phyloP scores from a whole-genome alignment of 306 rosid species.

The Mimosa pudica region DNA sequence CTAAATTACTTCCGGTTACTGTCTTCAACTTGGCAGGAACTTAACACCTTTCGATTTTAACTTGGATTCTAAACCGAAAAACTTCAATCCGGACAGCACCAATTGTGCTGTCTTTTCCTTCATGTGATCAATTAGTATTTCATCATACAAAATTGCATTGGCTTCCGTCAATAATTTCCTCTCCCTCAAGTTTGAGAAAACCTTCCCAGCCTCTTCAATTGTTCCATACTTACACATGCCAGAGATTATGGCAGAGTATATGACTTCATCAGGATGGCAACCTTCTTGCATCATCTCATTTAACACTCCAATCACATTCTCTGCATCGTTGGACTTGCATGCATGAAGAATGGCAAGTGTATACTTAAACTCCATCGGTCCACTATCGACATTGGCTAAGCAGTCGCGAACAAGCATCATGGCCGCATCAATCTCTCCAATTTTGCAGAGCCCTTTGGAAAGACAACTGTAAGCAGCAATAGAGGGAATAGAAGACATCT shows the following conservation, averaged over 20 bases:
- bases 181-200: constrained; percentile 60
- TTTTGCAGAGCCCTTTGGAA: constrained; percentile 64
- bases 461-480: constrained; percentile 62
- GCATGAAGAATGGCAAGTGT: constrained; percentile 64
- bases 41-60: constrained; percentile 71
- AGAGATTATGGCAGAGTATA: constrained; percentile 63
- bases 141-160: constrained; percentile 64
- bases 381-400: constrained; percentile 61
- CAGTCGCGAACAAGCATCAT: constrained; percentile 81
- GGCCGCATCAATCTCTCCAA: constrained; percentile 76
- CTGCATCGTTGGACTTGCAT: constrained; percentile 59
- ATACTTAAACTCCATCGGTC: constrained; percentile 76
- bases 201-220: constrained; percentile 80
- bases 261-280: constrained; percentile 50
- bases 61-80: constrained; percentile 80
- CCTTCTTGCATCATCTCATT: constrained; percentile 80
- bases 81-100: constrained; percentile 74
- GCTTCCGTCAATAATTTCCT: constrained; percentile 65
- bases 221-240: constrained; percentile 82
- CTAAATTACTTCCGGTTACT: constrained; percentile 1
- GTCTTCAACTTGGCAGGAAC: constrained; percentile 52
- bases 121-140: constrained; percentile 77
- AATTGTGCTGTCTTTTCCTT: constrained; percentile 83
- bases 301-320: constrained; percentile 60
- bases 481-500: constrained; percentile 77